phyloP scores from a whole-genome alignment of 257 asterid genomes.

The Pogostemon cablin region DNA sequence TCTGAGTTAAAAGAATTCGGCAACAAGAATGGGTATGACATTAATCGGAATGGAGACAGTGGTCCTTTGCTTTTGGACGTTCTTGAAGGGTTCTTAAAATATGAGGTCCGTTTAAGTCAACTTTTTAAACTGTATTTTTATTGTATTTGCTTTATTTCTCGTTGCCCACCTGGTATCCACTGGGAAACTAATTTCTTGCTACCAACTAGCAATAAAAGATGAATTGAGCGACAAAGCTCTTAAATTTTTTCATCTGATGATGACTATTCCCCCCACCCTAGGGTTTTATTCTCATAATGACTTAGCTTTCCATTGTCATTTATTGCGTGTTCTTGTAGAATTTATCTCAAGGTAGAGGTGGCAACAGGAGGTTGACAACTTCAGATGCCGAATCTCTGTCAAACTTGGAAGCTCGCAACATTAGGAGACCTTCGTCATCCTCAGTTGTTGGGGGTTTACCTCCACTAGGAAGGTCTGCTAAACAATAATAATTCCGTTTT shows the following conservation, averaged over 20 bases:
- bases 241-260: neutral
- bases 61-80: constrained; percentile 97
- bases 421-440: constrained; percentile 69
- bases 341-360: constrained; percentile 71
- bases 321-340: constrained; percentile 48
- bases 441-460: constrained; percentile 88
- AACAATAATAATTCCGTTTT: constrained; percentile 17
- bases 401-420: constrained; percentile 56
- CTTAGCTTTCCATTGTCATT: constrained; percentile 12
- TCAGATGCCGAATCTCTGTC: constrained; percentile 57
- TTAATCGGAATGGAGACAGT: constrained; percentile 84
- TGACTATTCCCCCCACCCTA: neutral
- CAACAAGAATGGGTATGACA: constrained; percentile 87
- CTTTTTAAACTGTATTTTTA: neutral
- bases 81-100: constrained; percentile 97
- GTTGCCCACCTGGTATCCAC: neutral
- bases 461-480: constrained; percentile 72
- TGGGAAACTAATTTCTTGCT: neutral
- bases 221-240: constrained; percentile 9
- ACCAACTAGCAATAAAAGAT: neutral
- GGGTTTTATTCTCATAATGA: constrained; percentile 15
- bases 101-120: constrained; percentile 58
- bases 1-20: constrained; percentile 80
- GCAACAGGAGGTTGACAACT: constrained; percentile 52
- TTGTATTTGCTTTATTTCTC: neutral